These are phyloP conservation scores for Amoeboaphelidium protococcarum DNA, from an alignment of 371 early-diverging fungal species.

Conservation along the genomic window DNA sequence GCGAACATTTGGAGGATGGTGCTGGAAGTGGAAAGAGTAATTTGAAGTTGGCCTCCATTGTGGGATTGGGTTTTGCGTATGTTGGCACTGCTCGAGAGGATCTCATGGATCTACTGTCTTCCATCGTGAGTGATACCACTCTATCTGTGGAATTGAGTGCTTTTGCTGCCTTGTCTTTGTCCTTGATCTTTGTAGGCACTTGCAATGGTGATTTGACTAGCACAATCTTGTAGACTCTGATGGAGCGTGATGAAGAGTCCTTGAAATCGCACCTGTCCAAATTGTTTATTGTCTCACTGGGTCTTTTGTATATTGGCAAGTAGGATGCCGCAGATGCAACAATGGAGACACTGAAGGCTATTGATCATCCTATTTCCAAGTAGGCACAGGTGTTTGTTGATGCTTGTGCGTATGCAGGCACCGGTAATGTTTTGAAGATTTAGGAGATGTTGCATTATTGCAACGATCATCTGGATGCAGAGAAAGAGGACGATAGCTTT, in stretches of 20 bases:
- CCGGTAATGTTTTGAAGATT: conserved; percentile 84
- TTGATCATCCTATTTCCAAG: conserved; percentile 69
- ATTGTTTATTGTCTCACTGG: conserved; percentile 78
- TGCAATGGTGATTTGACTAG: conserved; percentile 74
- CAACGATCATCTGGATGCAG: conserved; percentile 69
- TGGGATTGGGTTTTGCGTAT: conserved; percentile 74
- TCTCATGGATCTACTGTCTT: conserved; percentile 47
- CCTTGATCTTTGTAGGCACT: conserved; percentile 68
- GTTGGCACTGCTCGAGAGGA: conserved; percentile 71
- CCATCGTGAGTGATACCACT: conserved; percentile 53
- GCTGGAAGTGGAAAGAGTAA: no score
- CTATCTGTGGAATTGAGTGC: conserved; percentile 66
- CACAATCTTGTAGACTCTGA: conserved; percentile 74
- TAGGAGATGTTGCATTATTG: conserved; percentile 84
- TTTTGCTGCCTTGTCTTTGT: conserved; percentile 67
- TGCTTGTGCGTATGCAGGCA: conserved; percentile 55
- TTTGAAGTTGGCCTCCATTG: conserved; percentile 14
- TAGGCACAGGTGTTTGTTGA: conserved; percentile 64
- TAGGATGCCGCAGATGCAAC: conserved; percentile 72
- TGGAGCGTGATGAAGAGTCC: conserved; percentile 63
- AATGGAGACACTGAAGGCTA: conserved; percentile 73
- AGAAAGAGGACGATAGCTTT: conserved; percentile 49
- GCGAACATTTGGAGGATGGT: conserved; percentile 50
- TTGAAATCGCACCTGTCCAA: conserved; percentile 53
- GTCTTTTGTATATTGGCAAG: conserved; percentile 48